phyloP scores from a whole-genome alignment of 371 early-diverging fungal species.

The Lichtheimia corymbifera region DNA sequence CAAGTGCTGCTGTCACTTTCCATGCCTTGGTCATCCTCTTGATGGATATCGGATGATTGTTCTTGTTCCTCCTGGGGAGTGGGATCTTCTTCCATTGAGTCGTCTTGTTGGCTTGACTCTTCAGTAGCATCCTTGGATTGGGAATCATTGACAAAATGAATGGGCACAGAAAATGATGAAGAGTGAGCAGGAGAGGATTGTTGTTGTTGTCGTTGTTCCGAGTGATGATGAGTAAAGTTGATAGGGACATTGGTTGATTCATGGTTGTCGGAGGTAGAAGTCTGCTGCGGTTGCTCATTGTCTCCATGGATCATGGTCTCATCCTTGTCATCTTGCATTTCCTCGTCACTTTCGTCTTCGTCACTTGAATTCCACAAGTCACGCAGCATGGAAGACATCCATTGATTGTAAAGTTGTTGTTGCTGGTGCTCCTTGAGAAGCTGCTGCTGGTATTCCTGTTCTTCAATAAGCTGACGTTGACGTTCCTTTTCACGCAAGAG shows the following conservation, averaged over 20 bases:
- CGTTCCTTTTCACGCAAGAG: not conserved
- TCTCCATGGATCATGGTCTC: no score
- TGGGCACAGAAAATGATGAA: no score
- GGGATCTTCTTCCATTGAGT: not conserved
- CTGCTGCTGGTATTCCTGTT: not conserved
- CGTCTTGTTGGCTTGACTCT: not conserved
- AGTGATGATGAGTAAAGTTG: no score
- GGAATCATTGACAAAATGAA: no score
- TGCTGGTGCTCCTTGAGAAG: not conserved
- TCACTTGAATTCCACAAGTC: not conserved
- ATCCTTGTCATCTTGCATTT: no score
- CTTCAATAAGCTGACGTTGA: conserved; percentile 1
- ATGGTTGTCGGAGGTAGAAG: no score
- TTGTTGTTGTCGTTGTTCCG: no score
- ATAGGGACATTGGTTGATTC: no score
- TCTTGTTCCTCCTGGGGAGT: not conserved
- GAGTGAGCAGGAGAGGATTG: no score
- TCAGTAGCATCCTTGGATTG: no score
- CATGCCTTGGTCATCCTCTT: not conserved
- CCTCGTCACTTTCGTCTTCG: not conserved
- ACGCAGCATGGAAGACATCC: conserved; percentile 1
- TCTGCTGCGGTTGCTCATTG: no score
- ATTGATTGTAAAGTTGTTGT: not conserved
- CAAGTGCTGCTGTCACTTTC: not conserved
- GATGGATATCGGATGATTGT: not conserved